phyloP scores from a whole-genome alignment of 306 rosid genomes.

The Citrullus mucosospermus region DNA sequence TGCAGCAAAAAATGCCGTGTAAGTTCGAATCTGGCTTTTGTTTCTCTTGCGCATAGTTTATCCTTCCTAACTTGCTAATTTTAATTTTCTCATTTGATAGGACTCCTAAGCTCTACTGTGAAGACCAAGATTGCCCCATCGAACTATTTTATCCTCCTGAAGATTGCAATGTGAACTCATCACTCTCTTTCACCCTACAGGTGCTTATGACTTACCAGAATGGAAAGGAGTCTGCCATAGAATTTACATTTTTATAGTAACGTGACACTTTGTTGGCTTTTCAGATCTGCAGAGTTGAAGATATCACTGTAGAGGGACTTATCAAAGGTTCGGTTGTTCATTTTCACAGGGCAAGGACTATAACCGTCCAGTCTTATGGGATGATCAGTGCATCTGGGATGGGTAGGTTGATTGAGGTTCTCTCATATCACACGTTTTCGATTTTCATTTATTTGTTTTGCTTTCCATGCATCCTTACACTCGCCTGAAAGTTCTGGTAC shows the following conservation, averaged over 20 bases:
- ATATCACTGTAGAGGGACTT: slow-evolving; percentile 74
- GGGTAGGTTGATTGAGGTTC: slow-evolving; percentile 36
- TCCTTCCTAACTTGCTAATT: slow-evolving; percentile 11
- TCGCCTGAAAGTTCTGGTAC: neutral
- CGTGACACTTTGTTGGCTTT: slow-evolving; percentile 20
- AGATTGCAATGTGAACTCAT: slow-evolving; percentile 96
- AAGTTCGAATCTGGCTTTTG: slow-evolving; percentile 23
- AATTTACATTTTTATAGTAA: neutral
- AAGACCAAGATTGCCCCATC: slow-evolving; percentile 52
- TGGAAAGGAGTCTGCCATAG: slow-evolving; percentile 10
- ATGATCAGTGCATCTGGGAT: slow-evolving; percentile 77
- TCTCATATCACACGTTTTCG: neutral
- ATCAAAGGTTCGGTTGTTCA: slow-evolving; percentile 91
- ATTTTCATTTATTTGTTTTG: neutral
- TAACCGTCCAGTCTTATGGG: slow-evolving; percentile 64
- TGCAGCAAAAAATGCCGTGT: slow-evolving; percentile 65
- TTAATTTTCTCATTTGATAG: slow-evolving; percentile 28
- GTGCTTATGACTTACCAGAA: slow-evolving; percentile 21
- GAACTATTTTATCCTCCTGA: slow-evolving; percentile 91
- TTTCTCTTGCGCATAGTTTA: neutral
- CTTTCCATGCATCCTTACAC: neutral
- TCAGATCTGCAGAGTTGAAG: slow-evolving; percentile 97
- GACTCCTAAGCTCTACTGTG: slow-evolving; percentile 80
- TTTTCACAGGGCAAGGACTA: slow-evolving; percentile 93
- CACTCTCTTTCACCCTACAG: slow-evolving; percentile 92